Conservation (phyloP, 129 eudicot species). For the Chrysanthemum seticuspe region DNA sequence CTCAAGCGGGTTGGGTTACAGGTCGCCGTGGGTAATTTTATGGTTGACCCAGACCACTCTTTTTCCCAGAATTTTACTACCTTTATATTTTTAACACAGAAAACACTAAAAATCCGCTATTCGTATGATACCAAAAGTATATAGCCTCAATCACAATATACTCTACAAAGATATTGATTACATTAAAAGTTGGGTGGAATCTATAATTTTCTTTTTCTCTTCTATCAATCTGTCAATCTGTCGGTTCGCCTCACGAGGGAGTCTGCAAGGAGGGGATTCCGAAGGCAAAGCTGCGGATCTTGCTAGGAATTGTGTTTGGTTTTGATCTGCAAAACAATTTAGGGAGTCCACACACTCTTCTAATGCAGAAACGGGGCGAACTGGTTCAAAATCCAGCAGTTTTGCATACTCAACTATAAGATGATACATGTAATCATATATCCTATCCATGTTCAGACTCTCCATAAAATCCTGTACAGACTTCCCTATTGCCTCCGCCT, state of each 20-base stretch:
- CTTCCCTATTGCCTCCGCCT: conserved; percentile 78
- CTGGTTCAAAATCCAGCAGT: conserved; percentile 61
- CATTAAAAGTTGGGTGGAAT: conserved; percentile 34
- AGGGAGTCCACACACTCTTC: conserved; percentile 62
- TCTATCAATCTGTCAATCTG: conserved; percentile 37
- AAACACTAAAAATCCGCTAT: neutral
- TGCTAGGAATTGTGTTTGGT: conserved; percentile 47
- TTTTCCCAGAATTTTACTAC: neutral
- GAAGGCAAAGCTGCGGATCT: conserved; percentile 58
- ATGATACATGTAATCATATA: conserved; percentile 88
- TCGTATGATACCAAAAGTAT: neutral
- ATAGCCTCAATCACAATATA: conserved; percentile 16
- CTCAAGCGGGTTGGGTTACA: neutral
- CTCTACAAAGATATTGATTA: conserved; percentile 5
- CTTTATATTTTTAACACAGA: neutral
- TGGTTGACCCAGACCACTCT: neutral
- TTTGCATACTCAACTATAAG: conserved; percentile 59
- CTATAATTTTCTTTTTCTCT: conserved; percentile 39
- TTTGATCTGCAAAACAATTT: conserved; percentile 74
- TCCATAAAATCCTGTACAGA: conserved; percentile 68
- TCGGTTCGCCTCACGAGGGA: conserved; percentile 34
- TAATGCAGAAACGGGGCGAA: conserved; percentile 51
- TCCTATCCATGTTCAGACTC: conserved; percentile 58
- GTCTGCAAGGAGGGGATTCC: conserved; percentile 54
- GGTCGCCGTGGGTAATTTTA: neutral